Evolutionary conservation across 2,329 filamentous ascomycete species (phyloP).

Genomic region (Aspergillus viridinutans): DNA sequence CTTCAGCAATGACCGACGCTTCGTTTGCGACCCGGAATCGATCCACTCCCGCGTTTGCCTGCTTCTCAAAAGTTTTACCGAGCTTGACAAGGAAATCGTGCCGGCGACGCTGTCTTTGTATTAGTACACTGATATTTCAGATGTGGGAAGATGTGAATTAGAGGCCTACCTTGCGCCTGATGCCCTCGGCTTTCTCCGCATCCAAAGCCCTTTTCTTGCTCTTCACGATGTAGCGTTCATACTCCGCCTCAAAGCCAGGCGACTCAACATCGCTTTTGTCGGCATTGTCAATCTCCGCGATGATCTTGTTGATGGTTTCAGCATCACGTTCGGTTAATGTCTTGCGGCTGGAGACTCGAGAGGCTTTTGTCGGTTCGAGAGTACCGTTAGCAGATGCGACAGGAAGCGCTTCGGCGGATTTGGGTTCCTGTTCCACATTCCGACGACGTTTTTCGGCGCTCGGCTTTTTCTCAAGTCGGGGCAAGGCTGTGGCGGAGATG

Average conservation of each 20-base stretch:
- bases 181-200: constrained; percentile 58
- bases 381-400: constrained; percentile 24
- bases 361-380: constrained; percentile 13
- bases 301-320: constrained; percentile 64
- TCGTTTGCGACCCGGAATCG: constrained; percentile 75
- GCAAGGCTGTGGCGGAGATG: constrained; percentile 21
- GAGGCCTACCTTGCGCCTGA: constrained; percentile 59
- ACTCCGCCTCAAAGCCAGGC: constrained; percentile 49
- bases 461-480: constrained; percentile 27
- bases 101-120: constrained; percentile 54
- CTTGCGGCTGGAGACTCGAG: constrained; percentile 49
- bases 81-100: constrained; percentile 53
- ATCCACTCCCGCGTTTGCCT: constrained; percentile 67
- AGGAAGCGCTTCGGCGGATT: constrained; percentile 13
- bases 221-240: constrained; percentile 50
- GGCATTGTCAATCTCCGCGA: constrained; percentile 56
- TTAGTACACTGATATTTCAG: constrained; percentile 8
- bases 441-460: constrained; percentile 25
- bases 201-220: constrained; percentile 65
- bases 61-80: constrained; percentile 58
- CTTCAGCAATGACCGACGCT: constrained; percentile 75
- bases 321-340: constrained; percentile 57
- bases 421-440: constrained; percentile 18
- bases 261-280: constrained; percentile 57
- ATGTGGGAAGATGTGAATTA: neutral